Evolutionary conservation across 805 yeast genomes (phyloP), one percentile per base, ranked within the genome.

Genomic region (Yamadazyma phyllophila): DNA sequence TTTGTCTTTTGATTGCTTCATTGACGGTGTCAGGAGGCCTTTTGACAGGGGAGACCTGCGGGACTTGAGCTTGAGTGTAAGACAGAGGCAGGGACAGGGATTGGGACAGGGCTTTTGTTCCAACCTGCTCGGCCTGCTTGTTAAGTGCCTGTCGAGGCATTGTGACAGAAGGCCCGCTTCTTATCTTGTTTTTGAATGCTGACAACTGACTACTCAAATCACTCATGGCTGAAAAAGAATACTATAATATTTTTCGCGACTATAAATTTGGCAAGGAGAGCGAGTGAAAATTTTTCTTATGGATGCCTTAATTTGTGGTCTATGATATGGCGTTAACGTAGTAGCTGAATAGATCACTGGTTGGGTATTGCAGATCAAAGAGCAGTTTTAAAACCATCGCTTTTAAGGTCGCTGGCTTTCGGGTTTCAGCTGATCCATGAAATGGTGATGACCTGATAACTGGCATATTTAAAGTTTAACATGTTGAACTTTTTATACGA

Each of bases 331-430:
- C 51, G 41, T 47, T 44, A 47, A 47, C 51, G 20, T 36, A 13
- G 45, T 34, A 27, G 45, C 45, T 35, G 40, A 36, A 39, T 31
- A 38, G 39, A 32, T 33, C 47, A 48, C 40, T 45, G 66, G 46
- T 65, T 65, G 57, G 51, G 44, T 41, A 59, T 64, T 40, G 47
- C 36, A 46, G 14, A 46, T 31, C 17, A 41, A 17, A 51, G 40
- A 8, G 67, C 94, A 83, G 81, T 88, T 83, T 85, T 88, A 89
- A 89, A 89, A 89, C 97, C 97, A 89, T 89, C 89, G 96, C 91
- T 81, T 88, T 84, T 66, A 90, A 88, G 96, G 96, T 85, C 83
- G 89, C 88, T 84, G 24, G 40, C 74, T 76, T 71, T 72, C 66
- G 67, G 74, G 26, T 39, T 48, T 43, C 29, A 49, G 84, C 78